Conservation (phyloP, 208 protist genomes). For the Acanthamoeba quina region DNA sequence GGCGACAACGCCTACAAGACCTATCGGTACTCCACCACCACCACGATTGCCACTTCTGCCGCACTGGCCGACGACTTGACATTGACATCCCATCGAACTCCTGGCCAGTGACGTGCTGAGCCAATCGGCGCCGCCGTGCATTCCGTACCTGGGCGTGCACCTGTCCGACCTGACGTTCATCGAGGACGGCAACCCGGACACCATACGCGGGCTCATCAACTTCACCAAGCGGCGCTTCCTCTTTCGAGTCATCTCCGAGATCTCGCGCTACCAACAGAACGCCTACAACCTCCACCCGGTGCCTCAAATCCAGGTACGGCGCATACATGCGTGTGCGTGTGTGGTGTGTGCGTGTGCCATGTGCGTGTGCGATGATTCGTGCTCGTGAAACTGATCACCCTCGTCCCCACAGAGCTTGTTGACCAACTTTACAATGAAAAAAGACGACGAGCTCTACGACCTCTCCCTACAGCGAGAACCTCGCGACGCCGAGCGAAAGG, state of each 20-base stretch:
- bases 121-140: slow-evolving; percentile 37
- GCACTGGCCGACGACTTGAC: not conserved
- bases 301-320: slow-evolving; percentile 30
- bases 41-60: too few species aligned
- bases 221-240: slow-evolving; percentile 69
- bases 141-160: slow-evolving; percentile 81
- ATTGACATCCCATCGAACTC: too few species aligned
- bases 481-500: slow-evolving; percentile 53
- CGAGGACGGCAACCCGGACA: slow-evolving; percentile 76
- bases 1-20: slow-evolving; percentile 77
- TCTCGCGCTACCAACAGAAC: slow-evolving; percentile 62
- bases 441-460: slow-evolving; percentile 59
- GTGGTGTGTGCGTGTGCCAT: not conserved
- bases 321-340: not conserved
- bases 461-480: slow-evolving; percentile 23
- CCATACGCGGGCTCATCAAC: slow-evolving; percentile 72
- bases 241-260: slow-evolving; percentile 62
- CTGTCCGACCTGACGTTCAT: slow-evolving; percentile 77
- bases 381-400: not conserved
- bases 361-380: not conserved
- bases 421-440: not conserved
- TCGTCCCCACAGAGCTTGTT: not conserved
- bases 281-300: slow-evolving; percentile 66
- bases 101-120: slow-evolving; percentile 38
- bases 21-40: slow-evolving; percentile 53